phyloP scores from a whole-genome alignment of 2,329 filamentous ascomycete genomes.

The Epicoccum nigrum region DNA sequence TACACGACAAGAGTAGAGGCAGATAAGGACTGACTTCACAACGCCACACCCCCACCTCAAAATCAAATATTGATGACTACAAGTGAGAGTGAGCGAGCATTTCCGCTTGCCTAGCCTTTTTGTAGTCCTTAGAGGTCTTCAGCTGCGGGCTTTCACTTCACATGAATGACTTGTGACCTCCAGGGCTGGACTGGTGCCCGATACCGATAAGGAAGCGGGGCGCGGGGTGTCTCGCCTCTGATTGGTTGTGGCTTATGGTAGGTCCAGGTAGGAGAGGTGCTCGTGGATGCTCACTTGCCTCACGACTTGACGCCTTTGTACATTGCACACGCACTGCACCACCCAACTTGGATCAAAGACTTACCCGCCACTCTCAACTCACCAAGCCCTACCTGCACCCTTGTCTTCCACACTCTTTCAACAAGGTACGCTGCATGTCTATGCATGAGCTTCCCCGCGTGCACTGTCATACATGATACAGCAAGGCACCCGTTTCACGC shows the following conservation, averaged over 20 bases:
- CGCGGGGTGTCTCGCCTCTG: slow-evolving; percentile 11
- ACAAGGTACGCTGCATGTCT: slow-evolving; percentile 11
- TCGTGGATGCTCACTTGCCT: slow-evolving; percentile 11
- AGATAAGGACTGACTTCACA: no score
- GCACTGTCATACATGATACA: slow-evolving; percentile 20
- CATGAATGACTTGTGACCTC: slow-evolving; percentile 2
- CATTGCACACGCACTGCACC: slow-evolving; percentile 3
- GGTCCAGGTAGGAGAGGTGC: slow-evolving; percentile 11
- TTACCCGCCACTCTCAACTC: neutral
- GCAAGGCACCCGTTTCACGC: slow-evolving; percentile 27
- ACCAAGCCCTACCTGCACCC: neutral
- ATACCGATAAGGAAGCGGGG: slow-evolving; percentile 15
- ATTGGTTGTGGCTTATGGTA: slow-evolving; percentile 5
- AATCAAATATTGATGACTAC: no score
- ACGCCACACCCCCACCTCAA: no score
- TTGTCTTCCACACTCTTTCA: neutral
- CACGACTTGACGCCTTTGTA: slow-evolving; percentile 15
- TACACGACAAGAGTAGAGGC: no score
- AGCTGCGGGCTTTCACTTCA: neutral
- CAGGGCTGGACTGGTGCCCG: neutral
- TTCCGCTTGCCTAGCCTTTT: no score
- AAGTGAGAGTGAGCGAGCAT: no score
- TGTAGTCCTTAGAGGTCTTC: no score
- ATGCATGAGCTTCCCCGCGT: slow-evolving; percentile 23
- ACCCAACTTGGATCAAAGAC: slow-evolving; percentile 4